These are phyloP conservation scores for Saccharomyces hybrid DNA, from an alignment of 1,139 yeast genomes.

Conservation along the genomic window DNA sequence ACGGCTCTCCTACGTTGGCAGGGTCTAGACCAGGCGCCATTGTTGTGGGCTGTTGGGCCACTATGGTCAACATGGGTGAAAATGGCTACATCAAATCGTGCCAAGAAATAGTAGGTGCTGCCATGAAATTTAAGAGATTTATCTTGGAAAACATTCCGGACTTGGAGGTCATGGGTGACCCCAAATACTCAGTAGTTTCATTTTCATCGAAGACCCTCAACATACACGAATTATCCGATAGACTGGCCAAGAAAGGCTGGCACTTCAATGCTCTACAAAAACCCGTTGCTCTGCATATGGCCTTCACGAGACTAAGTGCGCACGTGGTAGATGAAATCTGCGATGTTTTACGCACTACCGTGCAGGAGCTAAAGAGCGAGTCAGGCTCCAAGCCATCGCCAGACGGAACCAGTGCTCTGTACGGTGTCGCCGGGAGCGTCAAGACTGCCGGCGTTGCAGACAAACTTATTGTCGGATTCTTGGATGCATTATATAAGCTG, in stretches of 20 bases:
- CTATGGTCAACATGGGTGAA: conserved; percentile 70
- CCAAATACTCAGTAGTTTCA: conserved; percentile 71
- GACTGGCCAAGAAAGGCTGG: conserved; percentile 69
- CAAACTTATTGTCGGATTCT: conserved; percentile 63
- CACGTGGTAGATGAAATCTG: conserved; percentile 57
- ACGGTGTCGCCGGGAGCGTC: conserved; percentile 92
- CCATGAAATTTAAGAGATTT: conserved; percentile 49
- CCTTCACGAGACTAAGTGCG: conserved; percentile 67
- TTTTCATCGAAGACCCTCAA: conserved; percentile 55
- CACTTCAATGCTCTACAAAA: conserved; percentile 78
- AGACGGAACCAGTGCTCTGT: conserved; percentile 71
- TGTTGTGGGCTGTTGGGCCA: conserved; percentile 97
- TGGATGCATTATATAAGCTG: conserved; percentile 55
- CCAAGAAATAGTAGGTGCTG: conserved; percentile 55
- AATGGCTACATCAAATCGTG: conserved; percentile 69
- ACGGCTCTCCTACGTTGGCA: conserved; percentile 93
- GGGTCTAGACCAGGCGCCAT: conserved; percentile 97
- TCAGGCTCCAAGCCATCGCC: conserved; percentile 29
- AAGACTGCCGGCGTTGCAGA: conserved; percentile 82
- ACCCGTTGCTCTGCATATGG: conserved; percentile 88
- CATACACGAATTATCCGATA: conserved; percentile 71
- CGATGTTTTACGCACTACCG: conserved; percentile 44
- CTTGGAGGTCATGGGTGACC: conserved; percentile 73
- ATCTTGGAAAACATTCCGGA: conserved; percentile 43
- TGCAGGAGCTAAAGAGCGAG: conserved; percentile 39